These are phyloP conservation scores for Amanita jacksonii DNA, from an alignment of 768 basidiomycete species.

Conservation along the genomic window DNA sequence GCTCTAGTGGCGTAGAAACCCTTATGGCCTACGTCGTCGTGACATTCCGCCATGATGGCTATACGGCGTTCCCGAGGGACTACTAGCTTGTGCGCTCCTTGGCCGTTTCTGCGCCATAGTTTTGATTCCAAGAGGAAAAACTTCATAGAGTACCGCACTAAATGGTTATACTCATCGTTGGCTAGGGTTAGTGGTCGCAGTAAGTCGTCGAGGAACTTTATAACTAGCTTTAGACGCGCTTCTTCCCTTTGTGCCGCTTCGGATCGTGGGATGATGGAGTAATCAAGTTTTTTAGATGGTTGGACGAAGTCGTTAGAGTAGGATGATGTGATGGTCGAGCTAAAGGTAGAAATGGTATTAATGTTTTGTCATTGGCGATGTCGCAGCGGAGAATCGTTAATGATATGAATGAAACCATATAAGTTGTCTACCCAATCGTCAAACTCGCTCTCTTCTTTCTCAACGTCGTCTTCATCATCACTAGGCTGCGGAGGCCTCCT, in stretches of 20 bases:
- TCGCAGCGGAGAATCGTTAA: background rate
- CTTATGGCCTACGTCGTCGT: conserved; percentile 19
- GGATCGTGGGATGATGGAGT: too few species aligned
- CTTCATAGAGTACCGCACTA: background rate
- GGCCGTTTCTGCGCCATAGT: conserved; percentile 9
- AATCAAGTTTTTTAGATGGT: too few species aligned
- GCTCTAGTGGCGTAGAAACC: conserved; percentile 16
- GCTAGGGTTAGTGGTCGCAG: too few species aligned
- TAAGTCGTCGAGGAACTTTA: too few species aligned
- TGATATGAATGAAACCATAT: background rate
- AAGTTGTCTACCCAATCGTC: conserved; percentile 4
- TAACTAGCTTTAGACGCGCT: too few species aligned
- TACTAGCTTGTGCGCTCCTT: conserved; percentile 14
- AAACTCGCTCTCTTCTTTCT: background rate
- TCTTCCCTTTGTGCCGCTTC: too few species aligned
- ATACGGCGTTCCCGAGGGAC: conserved; percentile 8
- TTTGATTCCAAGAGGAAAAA: conserved; percentile 13
- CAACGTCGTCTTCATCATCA: conserved; percentile 10
- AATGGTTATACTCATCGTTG: too few species aligned
- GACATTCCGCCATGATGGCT: too few species aligned
- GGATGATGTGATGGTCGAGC: too few species aligned
- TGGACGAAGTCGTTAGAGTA: too few species aligned
- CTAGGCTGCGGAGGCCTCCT: conserved; percentile 11
- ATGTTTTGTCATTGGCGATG: too few species aligned
- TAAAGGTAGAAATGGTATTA: too few species aligned